These are phyloP conservation scores for Panellus pusillus DNA, from an alignment of 768 basidiomycete genomes.

Conservation along the genomic window DNA sequence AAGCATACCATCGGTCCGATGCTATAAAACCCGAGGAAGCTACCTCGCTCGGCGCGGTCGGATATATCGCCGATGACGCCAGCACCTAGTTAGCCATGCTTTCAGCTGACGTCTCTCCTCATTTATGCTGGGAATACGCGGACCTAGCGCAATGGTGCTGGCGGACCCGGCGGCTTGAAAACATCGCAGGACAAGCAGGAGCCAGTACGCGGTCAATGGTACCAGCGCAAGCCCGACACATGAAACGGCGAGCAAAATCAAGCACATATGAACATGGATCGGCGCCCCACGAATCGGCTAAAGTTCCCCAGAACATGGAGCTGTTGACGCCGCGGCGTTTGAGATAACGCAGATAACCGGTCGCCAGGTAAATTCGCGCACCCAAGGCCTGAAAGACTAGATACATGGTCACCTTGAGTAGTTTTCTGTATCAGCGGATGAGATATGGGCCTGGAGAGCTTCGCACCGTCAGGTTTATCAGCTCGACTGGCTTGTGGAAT, in stretches of 20 bases:
- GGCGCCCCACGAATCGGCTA: conserved; percentile 64
- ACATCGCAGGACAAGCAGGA: conserved; percentile 77
- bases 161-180: conserved; percentile 79
- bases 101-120: neutral
- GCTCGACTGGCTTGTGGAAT: conserved; percentile 66
- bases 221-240: conserved; percentile 61
- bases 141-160: conserved; percentile 74
- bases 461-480: conserved; percentile 73
- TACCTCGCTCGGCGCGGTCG: conserved; percentile 68
- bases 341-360: neutral
- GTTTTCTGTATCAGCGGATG: no score
- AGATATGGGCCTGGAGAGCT: neutral
- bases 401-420: conserved; percentile 59
- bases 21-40: conserved; percentile 67
- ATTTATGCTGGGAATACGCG: neutral
- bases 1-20: conserved; percentile 57
- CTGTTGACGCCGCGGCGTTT: conserved; percentile 30
- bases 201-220: conserved; percentile 66
- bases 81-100: conserved; percentile 43
- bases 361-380: conserved; percentile 28
- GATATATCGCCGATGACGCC: conserved; percentile 83
- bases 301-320: conserved; percentile 68
- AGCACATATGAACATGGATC: conserved; percentile 65
- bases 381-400: conserved; percentile 68
- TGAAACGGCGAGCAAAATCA: conserved; percentile 60